Base-by-base conservation (phyloP, 2,329 filamentous ascomycete species). In the Colletotrichum cuscutae region DNA sequence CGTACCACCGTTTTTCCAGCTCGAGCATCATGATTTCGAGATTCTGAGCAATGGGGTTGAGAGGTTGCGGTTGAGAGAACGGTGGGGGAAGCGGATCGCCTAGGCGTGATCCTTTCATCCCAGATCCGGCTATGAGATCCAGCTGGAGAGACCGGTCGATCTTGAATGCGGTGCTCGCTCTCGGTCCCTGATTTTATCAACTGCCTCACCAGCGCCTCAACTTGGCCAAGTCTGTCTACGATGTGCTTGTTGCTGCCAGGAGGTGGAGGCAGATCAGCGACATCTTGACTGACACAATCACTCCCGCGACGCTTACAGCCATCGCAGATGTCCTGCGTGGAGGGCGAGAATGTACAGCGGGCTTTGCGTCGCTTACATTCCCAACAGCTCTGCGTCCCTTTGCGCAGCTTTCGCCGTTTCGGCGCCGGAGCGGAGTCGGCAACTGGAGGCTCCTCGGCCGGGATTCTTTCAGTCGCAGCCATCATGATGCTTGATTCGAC, bases 241-340 rank as follows among this genome's bases (percentile, higher is more conserved):
- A 80, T 76, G 19, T 86, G 82, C 28, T 68, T 68, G 13, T 63
- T 68, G 24, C 57, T 53, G 24, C 65, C 69, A 11, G 65, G 37
- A 26, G 69, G 69, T 6, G 69, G 69, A 1, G 81, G 80, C 22
- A 83, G 82, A 62, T 88, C 86, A 1, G 65, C 49, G 8, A 26
- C 15, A 22, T 70, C 70, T 72, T 90, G 88, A 67, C 85, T 82
- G 58, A 88, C 76, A 68, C 88, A 89, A 35, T 75, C 75, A 0
- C 81, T 80, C 1, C 83, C 80, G 1, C 88, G 84, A 8, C 84
- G 79, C 28, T 80, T 79, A 73, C 88, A 90, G 2, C 61, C 59
- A n/a, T 65, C 71, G 15, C 71, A 73, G 8, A 59, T 13, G 2
- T 57, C 8, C 19, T 59, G 35, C 0, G 46, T 66, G n/a, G 35